Percentiles rank a stretch among this genome's conserved stretches.
Conservation (phyloP, 192 early-diverging fungal species). For the Coemansia sp. region DNA sequence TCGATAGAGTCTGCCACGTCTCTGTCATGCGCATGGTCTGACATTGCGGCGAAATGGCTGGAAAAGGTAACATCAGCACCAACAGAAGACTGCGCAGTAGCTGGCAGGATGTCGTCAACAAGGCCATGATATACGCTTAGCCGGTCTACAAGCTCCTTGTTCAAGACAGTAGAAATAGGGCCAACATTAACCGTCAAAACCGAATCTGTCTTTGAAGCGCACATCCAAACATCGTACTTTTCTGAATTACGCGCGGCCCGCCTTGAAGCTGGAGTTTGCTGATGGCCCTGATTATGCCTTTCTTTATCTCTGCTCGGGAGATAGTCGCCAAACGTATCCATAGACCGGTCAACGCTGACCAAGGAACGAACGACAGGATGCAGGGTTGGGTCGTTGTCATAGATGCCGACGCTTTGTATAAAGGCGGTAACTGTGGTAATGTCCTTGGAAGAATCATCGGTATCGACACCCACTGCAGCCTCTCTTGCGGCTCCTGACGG, state of each 20-base stretch:
- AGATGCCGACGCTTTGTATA: conserved; percentile 35
- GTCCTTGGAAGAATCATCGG: neutral
- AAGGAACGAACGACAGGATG: conserved; percentile 42
- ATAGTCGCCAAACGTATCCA: conserved; percentile 1
- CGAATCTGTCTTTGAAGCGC: conserved; percentile 19
- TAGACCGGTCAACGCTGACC: conserved; percentile 31
- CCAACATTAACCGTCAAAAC: conserved; percentile 42
- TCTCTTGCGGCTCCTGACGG: neutral
- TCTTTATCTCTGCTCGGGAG: neutral
- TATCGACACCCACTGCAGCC: neutral
- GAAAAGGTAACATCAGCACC: no score
- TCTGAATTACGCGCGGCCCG: conserved; percentile 3
- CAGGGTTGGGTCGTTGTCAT: conserved; percentile 42
- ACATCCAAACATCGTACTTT: conserved; percentile 48
- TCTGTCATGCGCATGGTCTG: neutral
- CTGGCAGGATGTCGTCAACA: conserved; percentile 11
- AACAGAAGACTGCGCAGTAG: neutral
- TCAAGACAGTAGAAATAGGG: conserved; percentile 29
- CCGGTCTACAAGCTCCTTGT: conserved; percentile 47
- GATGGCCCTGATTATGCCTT: neutral
- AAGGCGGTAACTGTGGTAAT: conserved; percentile 28
- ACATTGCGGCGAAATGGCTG: neutral
- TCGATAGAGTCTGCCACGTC: conserved; percentile 45
- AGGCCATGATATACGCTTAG: conserved; percentile 34
- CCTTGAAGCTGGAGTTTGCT: neutral